Base-by-base conservation (phyloP, 2,329 filamentous ascomycete genomes). In the Claviceps africana region DNA sequence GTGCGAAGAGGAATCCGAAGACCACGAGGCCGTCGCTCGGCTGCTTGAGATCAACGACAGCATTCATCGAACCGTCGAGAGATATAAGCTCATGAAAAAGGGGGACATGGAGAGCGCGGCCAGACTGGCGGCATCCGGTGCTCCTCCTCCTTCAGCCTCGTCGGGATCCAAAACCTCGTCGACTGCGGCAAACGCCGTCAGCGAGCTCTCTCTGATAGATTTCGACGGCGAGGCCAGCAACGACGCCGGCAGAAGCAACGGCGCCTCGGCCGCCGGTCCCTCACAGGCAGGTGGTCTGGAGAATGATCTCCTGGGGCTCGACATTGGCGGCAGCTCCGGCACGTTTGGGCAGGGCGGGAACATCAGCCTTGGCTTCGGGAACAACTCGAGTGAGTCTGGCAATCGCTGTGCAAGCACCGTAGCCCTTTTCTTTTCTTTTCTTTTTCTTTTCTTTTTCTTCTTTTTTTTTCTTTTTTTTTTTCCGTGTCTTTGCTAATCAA, bases 1-100 rank as follows among this genome's bases (percentile, higher is more conserved):
- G 91, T 97, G 91, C 63, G 91, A 97, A 68, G 93, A 98, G 68
- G 93, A 98, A 64, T 96, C 90, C 11, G 91, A 97, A 56, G 93
- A 98, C 63, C 83, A 89, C 56, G 93, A 96, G 71, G 93, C 93
- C 5, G 93, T 98, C 6, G 87, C 89, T 44, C 95, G 95, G 69
- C 75, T 98, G 11, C 78, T 98, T 52, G 89, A 97, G 65, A 97
- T 98, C 64, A 98, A 98, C 65, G 93, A 98, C 68, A 96, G 90
- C 70, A 98, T 98, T 78, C 88, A 97, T 65, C 82, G 91, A 56
- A 98, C 93, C 1, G 88, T 97, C 52, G 88, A 97, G 70, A 77
- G 93, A 57, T 98, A 97, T 68, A 95, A 88, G 75, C 73, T 97
- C 52, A 83, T 97, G 69, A 98, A 95, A 74, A 94, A 93, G 72